A percentile compares a stretch with the other conserved stretches of the same genome.
phyloP scores from a whole-genome alignment of 345 rosid genomes.

The Bruguiera sexangula region DNA sequence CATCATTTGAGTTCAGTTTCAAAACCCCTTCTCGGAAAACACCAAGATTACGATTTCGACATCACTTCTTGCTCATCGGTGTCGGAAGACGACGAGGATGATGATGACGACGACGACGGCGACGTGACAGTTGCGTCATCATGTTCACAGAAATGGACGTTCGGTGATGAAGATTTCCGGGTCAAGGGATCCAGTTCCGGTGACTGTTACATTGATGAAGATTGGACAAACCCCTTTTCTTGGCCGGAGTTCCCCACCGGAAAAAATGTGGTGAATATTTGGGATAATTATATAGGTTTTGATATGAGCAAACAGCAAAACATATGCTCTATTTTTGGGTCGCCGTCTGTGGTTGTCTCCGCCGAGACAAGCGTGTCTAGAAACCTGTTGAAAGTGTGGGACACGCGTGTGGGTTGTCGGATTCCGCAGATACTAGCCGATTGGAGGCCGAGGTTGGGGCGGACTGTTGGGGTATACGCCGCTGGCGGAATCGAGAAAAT shows the following conservation, averaged over 20 bases:
- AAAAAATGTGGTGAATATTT: background rate
- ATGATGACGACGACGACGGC: constrained; percentile 2
- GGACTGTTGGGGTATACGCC: background rate
- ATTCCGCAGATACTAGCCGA: background rate
- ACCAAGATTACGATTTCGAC: constrained; percentile 21
- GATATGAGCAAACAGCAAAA: background rate
- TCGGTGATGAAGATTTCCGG: too few species aligned
- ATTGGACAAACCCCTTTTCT: background rate
- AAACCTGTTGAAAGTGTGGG: background rate
- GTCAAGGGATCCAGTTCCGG: too few species aligned
- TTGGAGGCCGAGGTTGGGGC: background rate
- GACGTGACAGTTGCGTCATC: background rate
- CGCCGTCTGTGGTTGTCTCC: background rate
- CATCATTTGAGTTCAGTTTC: constrained; percentile 6
- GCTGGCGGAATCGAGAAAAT: background rate
- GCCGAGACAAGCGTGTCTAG: background rate
- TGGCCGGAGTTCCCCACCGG: background rate
- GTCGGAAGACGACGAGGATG: constrained; percentile 27
- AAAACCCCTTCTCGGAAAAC: background rate
- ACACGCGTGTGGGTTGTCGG: background rate
- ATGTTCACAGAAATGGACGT: too few species aligned
- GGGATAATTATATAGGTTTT: background rate
- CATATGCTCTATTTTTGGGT: background rate
- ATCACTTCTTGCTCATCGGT: constrained; percentile 27
- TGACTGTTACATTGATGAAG: too few species aligned